These are phyloP conservation scores for Fraxinus albicans DNA, from an alignment of 305 asterid genomes.

Conservation along the genomic window DNA sequence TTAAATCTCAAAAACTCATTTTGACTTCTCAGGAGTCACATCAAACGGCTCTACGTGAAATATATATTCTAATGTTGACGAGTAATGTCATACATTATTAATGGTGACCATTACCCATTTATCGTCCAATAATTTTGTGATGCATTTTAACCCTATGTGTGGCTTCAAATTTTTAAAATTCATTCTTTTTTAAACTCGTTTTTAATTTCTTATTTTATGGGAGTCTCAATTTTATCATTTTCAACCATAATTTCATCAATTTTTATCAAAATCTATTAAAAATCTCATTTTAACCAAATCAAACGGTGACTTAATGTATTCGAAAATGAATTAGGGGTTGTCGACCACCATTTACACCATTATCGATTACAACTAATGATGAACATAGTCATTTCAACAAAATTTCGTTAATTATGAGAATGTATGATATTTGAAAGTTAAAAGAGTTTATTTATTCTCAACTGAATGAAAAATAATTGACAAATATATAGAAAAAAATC, in stretches of 20 bases:
- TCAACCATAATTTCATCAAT: no score
- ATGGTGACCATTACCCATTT: no score
- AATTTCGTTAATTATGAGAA: not conserved
- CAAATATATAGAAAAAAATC: not conserved
- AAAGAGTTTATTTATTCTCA: not conserved
- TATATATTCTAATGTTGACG: not conserved
- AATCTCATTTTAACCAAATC: not conserved
- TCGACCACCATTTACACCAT: not conserved
- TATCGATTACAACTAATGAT: not conserved
- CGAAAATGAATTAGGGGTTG: not conserved
- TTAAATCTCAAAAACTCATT: not conserved
- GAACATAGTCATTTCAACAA: not conserved
- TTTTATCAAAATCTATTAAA: no score
- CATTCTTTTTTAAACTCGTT: no score
- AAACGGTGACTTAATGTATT: not conserved
- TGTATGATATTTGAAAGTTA: not conserved
- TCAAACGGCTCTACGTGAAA: not conserved
- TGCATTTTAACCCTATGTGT: not conserved
- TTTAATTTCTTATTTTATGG: no score
- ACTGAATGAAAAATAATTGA: not conserved
- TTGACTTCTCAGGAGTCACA: not conserved
- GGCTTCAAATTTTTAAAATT: no score
- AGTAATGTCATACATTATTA: no score
- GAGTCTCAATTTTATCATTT: no score
- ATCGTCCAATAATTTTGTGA: not conserved